These are phyloP conservation scores for Naganishia albida DNA, from an alignment of 1,284 basidiomycete genomes.

Conservation along the genomic window DNA sequence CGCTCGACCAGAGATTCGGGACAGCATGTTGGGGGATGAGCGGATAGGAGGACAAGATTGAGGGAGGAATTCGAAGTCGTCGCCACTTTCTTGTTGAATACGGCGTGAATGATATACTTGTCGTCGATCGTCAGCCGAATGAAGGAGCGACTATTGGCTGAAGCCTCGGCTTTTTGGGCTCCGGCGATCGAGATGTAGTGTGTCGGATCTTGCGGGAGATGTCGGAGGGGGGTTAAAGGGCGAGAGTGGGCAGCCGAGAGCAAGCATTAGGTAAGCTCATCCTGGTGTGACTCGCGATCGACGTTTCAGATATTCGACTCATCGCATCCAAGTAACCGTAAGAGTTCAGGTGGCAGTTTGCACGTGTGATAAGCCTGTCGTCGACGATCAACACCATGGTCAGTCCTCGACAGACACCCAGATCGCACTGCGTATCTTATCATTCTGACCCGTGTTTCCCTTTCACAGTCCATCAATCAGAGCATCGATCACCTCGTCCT, in stretches of 20 bases:
- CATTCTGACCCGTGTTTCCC: background rate
- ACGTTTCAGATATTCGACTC: too few species aligned
- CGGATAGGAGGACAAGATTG: background rate
- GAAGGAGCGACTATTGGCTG: conserved; percentile 15
- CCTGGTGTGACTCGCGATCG: too few species aligned
- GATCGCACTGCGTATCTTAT: background rate
- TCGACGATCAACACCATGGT: too few species aligned
- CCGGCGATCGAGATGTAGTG: conserved; percentile 8
- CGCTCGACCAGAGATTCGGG: conserved; percentile 26
- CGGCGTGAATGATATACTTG: conserved; percentile 20
- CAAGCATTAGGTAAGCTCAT: too few species aligned
- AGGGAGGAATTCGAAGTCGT: background rate
- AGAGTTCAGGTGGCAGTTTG: too few species aligned
- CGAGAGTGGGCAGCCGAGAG: too few species aligned
- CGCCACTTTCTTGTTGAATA: background rate
- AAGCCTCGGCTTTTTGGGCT: conserved; percentile 17
- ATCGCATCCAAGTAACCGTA: too few species aligned
- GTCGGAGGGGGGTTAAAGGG: background rate
- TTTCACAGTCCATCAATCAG: conserved; percentile 30
- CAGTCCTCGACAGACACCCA: too few species aligned
- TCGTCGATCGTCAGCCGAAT: conserved; percentile 12
- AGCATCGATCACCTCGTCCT: conserved; percentile 33
- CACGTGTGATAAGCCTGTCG: too few species aligned
- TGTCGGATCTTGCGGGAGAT: conserved; percentile 14
- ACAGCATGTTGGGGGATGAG: conserved; percentile 14